Evolutionary conservation across 2,329 filamentous ascomycete species (phyloP).

Genomic region (Nothopassalora personata): DNA sequence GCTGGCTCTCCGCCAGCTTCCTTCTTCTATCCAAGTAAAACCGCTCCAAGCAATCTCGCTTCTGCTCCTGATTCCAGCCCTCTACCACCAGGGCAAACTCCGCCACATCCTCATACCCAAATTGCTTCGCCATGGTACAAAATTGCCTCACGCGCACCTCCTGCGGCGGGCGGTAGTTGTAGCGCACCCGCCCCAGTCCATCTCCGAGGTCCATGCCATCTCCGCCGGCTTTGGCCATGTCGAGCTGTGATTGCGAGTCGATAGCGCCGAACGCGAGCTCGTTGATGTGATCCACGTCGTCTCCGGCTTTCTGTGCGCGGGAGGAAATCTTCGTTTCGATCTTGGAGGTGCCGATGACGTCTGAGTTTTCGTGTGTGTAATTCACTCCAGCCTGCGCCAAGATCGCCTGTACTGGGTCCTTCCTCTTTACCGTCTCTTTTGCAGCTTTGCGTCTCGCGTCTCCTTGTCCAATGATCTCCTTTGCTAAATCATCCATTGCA

Average conservation of each 20-base stretch:
- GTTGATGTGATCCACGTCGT: constrained; percentile 47
- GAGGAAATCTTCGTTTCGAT: constrained; percentile 81
- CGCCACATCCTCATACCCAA: constrained; percentile 68
- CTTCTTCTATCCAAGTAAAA: constrained; percentile 65
- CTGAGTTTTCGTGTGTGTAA: constrained; percentile 94
- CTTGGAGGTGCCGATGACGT: constrained; percentile 87
- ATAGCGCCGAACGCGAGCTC: constrained; percentile 36
- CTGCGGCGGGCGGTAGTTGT: constrained; percentile 66
- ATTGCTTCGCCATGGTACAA: constrained; percentile 77
- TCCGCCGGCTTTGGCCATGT: constrained; percentile 4
- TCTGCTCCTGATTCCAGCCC: constrained; percentile 77
- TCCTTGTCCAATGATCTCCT: constrained; percentile 46
- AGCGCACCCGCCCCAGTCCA: constrained; percentile 39
- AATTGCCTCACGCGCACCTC: constrained; percentile 77
- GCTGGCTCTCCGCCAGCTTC: constrained; percentile 1
- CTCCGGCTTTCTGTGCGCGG: constrained; percentile 60
- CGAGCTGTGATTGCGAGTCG: constrained; percentile 42
- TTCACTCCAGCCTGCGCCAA: constrained; percentile 81
- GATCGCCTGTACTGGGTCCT: constrained; percentile 82
- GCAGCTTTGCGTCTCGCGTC: constrained; percentile 33
- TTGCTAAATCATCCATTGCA: constrained; percentile 68
- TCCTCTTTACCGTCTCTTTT: constrained; percentile 37
- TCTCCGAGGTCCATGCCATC: constrained; percentile 26
- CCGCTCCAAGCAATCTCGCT: constrained; percentile 68
- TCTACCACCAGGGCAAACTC: constrained; percentile 91